These are phyloP conservation scores for Heimioporus sp. DNA, from an alignment of 768 basidiomycete genomes.

Conservation along the genomic window DNA sequence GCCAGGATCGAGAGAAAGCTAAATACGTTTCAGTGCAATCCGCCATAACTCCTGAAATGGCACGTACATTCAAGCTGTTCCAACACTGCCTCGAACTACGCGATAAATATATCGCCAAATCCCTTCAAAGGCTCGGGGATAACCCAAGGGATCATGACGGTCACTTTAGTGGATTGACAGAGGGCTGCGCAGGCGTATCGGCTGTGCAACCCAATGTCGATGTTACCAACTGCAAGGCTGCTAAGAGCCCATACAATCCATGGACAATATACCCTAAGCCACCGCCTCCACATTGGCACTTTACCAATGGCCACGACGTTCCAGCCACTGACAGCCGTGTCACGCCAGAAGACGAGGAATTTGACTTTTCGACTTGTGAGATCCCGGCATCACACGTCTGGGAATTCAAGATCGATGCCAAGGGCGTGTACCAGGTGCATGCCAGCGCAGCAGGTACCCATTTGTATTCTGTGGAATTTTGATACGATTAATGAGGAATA, in stretches of 20 bases:
- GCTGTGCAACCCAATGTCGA: conserved; percentile 66
- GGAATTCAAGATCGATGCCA: conserved; percentile 75
- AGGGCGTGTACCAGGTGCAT: conserved; percentile 91
- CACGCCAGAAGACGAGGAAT: conserved; percentile 42
- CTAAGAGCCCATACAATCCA: conserved; percentile 40
- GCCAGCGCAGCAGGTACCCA: conserved; percentile 21
- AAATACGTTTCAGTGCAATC: conserved; percentile 21
- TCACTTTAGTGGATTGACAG: conserved; percentile 63
- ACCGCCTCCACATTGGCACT: conserved; percentile 96
- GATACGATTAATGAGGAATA: conserved; percentile 2
- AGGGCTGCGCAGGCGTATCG: conserved; percentile 58
- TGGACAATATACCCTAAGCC: conserved; percentile 94
- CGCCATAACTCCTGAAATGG: conserved; percentile 41
- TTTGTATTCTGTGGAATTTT: neutral
- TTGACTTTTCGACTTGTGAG: conserved; percentile 66
- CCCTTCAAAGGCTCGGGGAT: conserved; percentile 90
- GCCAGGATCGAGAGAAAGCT: neutral
- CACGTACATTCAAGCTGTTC: conserved; percentile 65
- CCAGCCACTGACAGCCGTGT: conserved; percentile 39
- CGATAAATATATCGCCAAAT: conserved; percentile 91
- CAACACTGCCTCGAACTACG: conserved; percentile 85
- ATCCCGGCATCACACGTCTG: conserved; percentile 69
- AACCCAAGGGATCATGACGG: conserved; percentile 92
- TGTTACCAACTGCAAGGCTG: conserved; percentile 21
- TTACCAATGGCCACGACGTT: conserved; percentile 52